Base-by-base conservation (phyloP, 2,329 filamentous ascomycete species). In the Apiospora marii region DNA sequence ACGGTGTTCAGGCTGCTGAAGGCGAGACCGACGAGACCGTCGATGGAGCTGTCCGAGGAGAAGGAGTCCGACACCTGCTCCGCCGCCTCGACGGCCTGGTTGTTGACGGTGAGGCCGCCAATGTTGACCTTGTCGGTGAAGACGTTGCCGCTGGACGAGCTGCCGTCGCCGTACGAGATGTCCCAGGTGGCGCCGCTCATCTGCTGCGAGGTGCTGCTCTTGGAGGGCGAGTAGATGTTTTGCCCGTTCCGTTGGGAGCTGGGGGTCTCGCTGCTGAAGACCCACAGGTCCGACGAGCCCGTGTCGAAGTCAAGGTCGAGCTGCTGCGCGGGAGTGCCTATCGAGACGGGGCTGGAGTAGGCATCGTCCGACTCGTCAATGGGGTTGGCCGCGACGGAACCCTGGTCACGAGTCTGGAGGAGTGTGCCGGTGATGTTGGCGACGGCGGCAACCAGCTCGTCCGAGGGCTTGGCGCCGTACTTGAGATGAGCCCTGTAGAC, bases 1-100 rank as follows among this genome's bases (percentile, higher is more conserved):
- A 81, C 79, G 22, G 80, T 81, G 78, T 82, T 82, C 69, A 82
- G 73, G 72, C 68, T 80, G 73, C 79, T 80, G 76, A 83, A 81
- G 19, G 79, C 81, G 4, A 83, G 76, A 4, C 81, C 81, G 24
- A 83, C 74, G 4, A 83, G 77, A 41, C 81, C 81, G 37, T 81
- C 79, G 72, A 76, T 79, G 73, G 77, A 76, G 30, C 76, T 71
- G 73, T 81, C 79, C 43, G 70, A 76, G n/a, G 73, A 76, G 77
- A 85, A 83, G 58, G 76, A 70, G 22, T 70, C 67, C 3, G 79
- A 75, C 61, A 78, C 79, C 68, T 73, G 71, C n/a, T 70, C 74
- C n/a, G 81, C 81, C 24, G 77, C 78, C 73, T 82, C 79, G 41
- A 82, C 80, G 5, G 77, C 78, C 70, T 82, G 81, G 70, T 58